Evolutionary conservation across 805 yeast species (phyloP).

Genomic region (Candida fluviatilis): DNA sequence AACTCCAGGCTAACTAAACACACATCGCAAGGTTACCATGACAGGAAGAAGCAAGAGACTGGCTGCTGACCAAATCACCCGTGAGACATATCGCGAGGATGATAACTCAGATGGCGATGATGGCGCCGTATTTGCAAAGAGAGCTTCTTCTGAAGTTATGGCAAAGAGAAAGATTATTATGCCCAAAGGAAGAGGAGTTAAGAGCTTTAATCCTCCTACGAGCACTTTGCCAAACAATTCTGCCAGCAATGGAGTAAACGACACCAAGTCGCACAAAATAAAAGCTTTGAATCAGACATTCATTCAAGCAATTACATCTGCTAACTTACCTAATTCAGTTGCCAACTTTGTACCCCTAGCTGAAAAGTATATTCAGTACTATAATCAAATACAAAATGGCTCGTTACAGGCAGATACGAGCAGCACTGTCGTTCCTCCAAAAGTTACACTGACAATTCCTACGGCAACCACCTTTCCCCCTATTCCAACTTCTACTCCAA

Average conservation of each 20-base stretch:
- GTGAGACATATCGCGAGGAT: conserved; percentile 34
- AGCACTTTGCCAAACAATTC: neutral
- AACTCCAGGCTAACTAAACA: no score
- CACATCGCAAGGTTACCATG: neutral
- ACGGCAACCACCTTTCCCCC: neutral
- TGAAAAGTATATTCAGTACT: conserved; percentile 55
- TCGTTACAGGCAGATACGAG: neutral
- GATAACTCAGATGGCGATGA: conserved; percentile 29
- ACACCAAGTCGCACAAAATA: conserved; percentile 43
- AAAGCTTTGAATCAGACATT: conserved; percentile 67
- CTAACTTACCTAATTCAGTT: conserved; percentile 41
- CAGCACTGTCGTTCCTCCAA: neutral
- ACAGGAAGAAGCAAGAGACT: conserved; percentile 45
- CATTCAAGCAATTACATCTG: conserved; percentile 41
- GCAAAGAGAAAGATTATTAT: conserved; percentile 66
- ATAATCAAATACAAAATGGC: conserved; percentile 18
- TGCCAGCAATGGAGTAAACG: neutral
- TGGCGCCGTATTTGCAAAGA: conserved; percentile 25
- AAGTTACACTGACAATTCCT: neutral
- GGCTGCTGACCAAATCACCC: conserved; percentile 61
- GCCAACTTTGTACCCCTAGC: conserved; percentile 54
- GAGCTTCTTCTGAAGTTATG: conserved; percentile 60
- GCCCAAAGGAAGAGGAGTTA: conserved; percentile 37
- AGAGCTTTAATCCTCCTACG: neutral
- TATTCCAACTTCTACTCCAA: neutral